Conservation (phyloP, 768 basidiomycete genomes). For the Phaffia australis region DNA sequence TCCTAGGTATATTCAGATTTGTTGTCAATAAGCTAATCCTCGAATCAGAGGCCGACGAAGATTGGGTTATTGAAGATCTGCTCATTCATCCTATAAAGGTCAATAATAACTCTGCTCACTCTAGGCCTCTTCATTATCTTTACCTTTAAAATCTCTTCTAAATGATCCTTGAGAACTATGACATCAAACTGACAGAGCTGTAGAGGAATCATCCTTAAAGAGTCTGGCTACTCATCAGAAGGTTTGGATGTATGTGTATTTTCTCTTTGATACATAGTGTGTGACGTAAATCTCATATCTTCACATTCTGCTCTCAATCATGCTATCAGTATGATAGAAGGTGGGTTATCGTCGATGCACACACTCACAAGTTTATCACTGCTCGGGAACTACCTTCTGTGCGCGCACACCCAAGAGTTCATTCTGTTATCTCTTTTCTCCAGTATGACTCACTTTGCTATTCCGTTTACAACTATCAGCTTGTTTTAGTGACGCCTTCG, state of each 20-base stretch:
- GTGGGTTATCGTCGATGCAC: constrained; percentile 12
- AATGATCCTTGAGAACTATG: neutral
- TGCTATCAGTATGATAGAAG: constrained; percentile 7
- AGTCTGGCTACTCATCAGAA: neutral
- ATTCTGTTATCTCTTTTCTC: neutral
- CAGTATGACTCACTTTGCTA: neutral
- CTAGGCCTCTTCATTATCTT: neutral
- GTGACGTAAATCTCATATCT: neutral
- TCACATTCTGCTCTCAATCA: neutral
- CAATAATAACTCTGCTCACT: neutral
- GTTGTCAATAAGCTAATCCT: neutral
- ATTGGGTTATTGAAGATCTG: constrained; percentile 3
- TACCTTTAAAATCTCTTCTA: neutral
- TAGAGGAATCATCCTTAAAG: neutral
- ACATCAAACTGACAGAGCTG: constrained; percentile 8
- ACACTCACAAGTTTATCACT: constrained; percentile 15
- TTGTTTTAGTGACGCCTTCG: constrained; percentile 2
- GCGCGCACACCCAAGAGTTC: neutral
- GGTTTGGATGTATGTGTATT: constrained; percentile 7
- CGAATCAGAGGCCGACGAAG: neutral
- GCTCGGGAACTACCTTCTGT: constrained; percentile 11
- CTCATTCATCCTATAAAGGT: constrained; percentile 22
- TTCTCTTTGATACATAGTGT: neutral
- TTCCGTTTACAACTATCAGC: neutral
- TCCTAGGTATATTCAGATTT: neutral